Conservation (phyloP, 1,284 basidiomycete genomes). For the Rhodotorula mucilaginosa region DNA sequence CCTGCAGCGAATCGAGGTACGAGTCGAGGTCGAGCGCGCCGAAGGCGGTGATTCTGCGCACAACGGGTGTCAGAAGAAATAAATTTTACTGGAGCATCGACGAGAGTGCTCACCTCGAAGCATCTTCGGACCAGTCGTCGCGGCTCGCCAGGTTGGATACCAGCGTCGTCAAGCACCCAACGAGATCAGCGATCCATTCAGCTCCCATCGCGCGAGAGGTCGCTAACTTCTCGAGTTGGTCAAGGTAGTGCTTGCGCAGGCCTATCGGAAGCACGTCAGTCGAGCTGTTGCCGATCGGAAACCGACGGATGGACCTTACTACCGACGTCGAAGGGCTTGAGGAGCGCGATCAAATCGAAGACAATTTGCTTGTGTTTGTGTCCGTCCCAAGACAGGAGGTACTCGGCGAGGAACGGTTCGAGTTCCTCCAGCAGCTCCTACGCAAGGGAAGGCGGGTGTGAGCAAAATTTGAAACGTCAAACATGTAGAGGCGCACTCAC, state of each 20-base stretch:
- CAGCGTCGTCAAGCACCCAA: constrained; percentile 4
- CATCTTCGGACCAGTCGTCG: constrained; percentile 12
- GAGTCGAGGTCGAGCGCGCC: constrained; percentile 3
- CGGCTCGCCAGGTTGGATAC: constrained; percentile 5
- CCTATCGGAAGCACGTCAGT: background rate
- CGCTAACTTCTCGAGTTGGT: background rate
- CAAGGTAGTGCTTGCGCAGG: background rate
- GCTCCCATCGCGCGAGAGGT: background rate
- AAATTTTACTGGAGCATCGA: rapidly evolving
- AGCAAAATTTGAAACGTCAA: too few species aligned
- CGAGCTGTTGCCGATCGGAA: rapidly evolving
- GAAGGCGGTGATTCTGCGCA: background rate
- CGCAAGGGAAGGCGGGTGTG: background rate
- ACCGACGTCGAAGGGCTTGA: constrained; percentile 8
- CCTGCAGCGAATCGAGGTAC: constrained; percentile 13
- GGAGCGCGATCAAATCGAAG: constrained; percentile 13
- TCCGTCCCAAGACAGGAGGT: constrained; percentile 12
- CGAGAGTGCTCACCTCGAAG: background rate
- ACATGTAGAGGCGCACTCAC: background rate
- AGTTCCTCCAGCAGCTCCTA: constrained; percentile 19
- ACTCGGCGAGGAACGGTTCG: constrained; percentile 14
- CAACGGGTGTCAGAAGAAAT: background rate
- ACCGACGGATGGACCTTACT: background rate
- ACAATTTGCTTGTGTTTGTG: background rate
- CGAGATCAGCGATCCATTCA: constrained; percentile 1